A percentile compares a stretch with the other conserved stretches of the same genome.
Conservation (phyloP, 495 filamentous ascomycete species). For the Tuber magnatum region DNA sequence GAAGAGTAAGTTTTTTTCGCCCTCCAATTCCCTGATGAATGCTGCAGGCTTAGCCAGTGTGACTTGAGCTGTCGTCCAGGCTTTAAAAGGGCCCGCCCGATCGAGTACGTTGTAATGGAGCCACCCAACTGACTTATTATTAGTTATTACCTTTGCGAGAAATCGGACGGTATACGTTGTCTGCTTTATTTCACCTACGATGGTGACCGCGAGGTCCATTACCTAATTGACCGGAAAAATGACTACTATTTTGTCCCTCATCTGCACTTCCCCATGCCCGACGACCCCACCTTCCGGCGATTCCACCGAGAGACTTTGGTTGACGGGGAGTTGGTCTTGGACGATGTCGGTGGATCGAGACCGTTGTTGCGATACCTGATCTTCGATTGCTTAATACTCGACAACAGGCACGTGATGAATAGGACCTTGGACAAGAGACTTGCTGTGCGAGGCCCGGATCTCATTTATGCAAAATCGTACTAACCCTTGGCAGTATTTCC, state of each 20-base stretch:
- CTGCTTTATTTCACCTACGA: slow-evolving; percentile 74
- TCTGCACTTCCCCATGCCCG: slow-evolving; percentile 71
- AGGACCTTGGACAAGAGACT: slow-evolving; percentile 80
- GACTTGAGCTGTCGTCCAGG: not conserved
- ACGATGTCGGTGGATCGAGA: slow-evolving; percentile 56
- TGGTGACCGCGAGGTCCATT: slow-evolving; percentile 55
- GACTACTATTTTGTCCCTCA: slow-evolving; percentile 78
- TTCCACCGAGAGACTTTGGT: slow-evolving; percentile 79
- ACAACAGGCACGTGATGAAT: slow-evolving; percentile 65
- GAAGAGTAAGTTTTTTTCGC: slow-evolving; percentile 54
- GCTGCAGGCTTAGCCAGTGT: not conserved
- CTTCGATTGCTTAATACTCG: slow-evolving; percentile 84
- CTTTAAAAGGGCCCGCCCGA: not conserved
- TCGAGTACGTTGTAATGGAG: not conserved
- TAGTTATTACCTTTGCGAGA: slow-evolving; percentile 94
- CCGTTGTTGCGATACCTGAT: slow-evolving; percentile 73
- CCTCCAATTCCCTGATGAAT: not conserved
- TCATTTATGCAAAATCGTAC: not conserved
- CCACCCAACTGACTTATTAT: not conserved
- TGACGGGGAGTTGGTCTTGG: slow-evolving; percentile 87
- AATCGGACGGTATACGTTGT: slow-evolving; percentile 92
- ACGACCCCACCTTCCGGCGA: slow-evolving; percentile 50
- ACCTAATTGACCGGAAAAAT: slow-evolving; percentile 94
- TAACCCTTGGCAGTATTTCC: slow-evolving; percentile 54
- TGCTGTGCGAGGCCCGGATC: slow-evolving; percentile 42